These are phyloP conservation scores for Aphanomyces invadans DNA, from an alignment of 352 stramenopile species.

Conservation along the genomic window DNA sequence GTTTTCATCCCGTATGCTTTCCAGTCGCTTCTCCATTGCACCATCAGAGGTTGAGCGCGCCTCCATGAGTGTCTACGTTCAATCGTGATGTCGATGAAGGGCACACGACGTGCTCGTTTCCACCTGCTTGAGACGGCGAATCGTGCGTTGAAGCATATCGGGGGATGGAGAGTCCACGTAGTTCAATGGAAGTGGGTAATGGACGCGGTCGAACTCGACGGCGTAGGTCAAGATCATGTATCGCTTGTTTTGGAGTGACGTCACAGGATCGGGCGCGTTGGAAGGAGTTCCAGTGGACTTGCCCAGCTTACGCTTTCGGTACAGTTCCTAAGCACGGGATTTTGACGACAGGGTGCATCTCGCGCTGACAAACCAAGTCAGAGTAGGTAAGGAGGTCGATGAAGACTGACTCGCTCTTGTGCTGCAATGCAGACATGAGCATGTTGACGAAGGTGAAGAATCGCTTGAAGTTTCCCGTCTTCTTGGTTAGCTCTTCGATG, in stretches of 20 bases:
- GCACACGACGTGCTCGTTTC: background rate
- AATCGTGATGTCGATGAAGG: background rate
- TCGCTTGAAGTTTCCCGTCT: slow-evolving; percentile 91
- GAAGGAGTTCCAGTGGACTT: slow-evolving; percentile 21
- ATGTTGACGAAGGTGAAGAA: slow-evolving; percentile 91
- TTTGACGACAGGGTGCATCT: background rate
- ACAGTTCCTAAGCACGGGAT: slow-evolving; percentile 43
- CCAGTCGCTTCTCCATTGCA: slow-evolving; percentile 25
- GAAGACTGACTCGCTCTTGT: slow-evolving; percentile 78
- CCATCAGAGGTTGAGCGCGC: slow-evolving; percentile 21
- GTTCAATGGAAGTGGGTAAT: slow-evolving; percentile 87
- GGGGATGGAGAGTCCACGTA: slow-evolving; percentile 52
- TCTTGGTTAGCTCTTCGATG: slow-evolving; percentile 87
- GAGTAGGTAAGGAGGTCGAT: slow-evolving; percentile 86
- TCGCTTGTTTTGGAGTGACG: slow-evolving; percentile 44
- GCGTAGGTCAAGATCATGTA: slow-evolving; percentile 93
- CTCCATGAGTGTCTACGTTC: background rate
- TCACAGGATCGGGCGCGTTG: background rate
- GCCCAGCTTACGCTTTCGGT: slow-evolving; percentile 64
- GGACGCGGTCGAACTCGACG: slow-evolving; percentile 90
- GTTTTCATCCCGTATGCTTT: slow-evolving; percentile 37
- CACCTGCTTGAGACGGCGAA: slow-evolving; percentile 51
- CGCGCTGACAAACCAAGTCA: slow-evolving; percentile 51
- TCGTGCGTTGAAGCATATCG: slow-evolving; percentile 73
- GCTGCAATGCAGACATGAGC: slow-evolving; percentile 71